Conservation (phyloP, 306 rosid species). For the Cajanus cajan region DNA sequence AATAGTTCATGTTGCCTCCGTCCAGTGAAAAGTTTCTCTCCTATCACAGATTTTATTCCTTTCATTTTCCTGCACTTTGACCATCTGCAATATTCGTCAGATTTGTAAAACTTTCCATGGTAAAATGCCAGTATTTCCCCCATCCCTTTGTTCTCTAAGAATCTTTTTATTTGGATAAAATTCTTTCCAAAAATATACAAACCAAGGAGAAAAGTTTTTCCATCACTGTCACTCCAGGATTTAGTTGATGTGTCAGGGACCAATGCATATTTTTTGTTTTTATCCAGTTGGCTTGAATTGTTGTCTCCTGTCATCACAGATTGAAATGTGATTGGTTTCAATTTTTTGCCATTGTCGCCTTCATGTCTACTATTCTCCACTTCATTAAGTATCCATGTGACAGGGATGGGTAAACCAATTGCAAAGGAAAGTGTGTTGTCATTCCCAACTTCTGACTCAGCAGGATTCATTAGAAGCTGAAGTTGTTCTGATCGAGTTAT, state of each 20-base stretch:
- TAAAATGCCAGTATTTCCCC: slow-evolving; percentile 65
- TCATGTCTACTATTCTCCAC: slow-evolving; percentile 23
- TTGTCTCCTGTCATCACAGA: slow-evolving; percentile 17
- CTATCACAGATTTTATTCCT: slow-evolving; percentile 52
- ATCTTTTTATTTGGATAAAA: slow-evolving; percentile 50
- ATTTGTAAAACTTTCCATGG: slow-evolving; percentile 66
- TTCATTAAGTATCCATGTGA: slow-evolving; percentile 35
- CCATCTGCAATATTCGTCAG: slow-evolving; percentile 63
- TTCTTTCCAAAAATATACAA: slow-evolving; percentile 71
- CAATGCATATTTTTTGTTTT: slow-evolving; percentile 31
- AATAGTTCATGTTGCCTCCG: slow-evolving; percentile 62
- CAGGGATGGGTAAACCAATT: slow-evolving; percentile 56
- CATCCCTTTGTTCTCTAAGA: slow-evolving; percentile 51
- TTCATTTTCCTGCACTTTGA: slow-evolving; percentile 47
- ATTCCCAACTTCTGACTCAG: slow-evolving; percentile 36
- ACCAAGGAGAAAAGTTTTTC: slow-evolving; percentile 57
- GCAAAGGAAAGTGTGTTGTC: slow-evolving; percentile 40
- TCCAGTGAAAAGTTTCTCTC: slow-evolving; percentile 63
- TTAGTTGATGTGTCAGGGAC: slow-evolving; percentile 43
- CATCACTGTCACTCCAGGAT: slow-evolving; percentile 60
- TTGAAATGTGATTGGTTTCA: slow-evolving; percentile 17
- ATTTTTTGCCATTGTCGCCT: slow-evolving; percentile 27
- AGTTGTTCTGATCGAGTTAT: slow-evolving; percentile 37
- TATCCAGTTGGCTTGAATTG: slow-evolving; percentile 14
- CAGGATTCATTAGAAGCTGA: slow-evolving; percentile 43